phyloP scores from a whole-genome alignment of 1,284 basidiomycete species.

The Trichosporon inkin region DNA sequence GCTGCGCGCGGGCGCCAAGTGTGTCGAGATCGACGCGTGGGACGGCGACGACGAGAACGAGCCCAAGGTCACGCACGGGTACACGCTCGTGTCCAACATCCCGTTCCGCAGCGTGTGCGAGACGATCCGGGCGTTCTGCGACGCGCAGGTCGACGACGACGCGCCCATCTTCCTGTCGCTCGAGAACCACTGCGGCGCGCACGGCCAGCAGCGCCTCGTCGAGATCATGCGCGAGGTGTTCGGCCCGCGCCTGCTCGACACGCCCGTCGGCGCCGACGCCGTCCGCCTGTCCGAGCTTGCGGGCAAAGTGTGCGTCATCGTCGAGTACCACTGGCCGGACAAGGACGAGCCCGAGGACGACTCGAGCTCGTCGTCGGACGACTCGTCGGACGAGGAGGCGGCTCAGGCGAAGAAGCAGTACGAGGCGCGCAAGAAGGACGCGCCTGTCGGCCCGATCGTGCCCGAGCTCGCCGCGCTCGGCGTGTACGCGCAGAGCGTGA shows the following conservation, averaged over 20 bases:
- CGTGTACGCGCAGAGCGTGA: slow-evolving; percentile 21
- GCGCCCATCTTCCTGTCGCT: slow-evolving; percentile 19
- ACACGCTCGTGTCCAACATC: slow-evolving; percentile 21
- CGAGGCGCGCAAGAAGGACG: slow-evolving; percentile 8
- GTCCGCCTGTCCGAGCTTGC: slow-evolving; percentile 15
- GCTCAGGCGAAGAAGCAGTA: slow-evolving; percentile 4
- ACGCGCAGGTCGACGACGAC: background rate
- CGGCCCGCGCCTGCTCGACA: slow-evolving; percentile 15
- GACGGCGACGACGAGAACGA: slow-evolving; percentile 15
- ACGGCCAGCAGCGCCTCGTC: slow-evolving; percentile 21
- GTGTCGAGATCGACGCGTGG: slow-evolving; percentile 26
- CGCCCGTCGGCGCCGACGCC: background rate
- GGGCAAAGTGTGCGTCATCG: slow-evolving; percentile 20
- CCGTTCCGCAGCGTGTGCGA: slow-evolving; percentile 21
- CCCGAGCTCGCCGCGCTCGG: slow-evolving; percentile 18
- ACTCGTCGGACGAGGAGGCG: slow-evolving; percentile 3
- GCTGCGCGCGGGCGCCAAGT: slow-evolving; percentile 18
- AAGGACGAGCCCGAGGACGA: slow-evolving; percentile 3
- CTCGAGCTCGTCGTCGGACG: background rate
- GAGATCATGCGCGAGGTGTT: slow-evolving; percentile 21
- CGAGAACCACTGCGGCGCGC: slow-evolving; percentile 22
- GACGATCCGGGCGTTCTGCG: slow-evolving; percentile 17
- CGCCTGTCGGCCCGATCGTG: slow-evolving; percentile 12
- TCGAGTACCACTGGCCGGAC: slow-evolving; percentile 20
- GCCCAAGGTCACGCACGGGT: slow-evolving; percentile 26